A percentile compares a stretch with the other conserved stretches of the same genome.
Conservation (phyloP, 495 filamentous ascomycete genomes). For the Hamigera avellanea region DNA sequence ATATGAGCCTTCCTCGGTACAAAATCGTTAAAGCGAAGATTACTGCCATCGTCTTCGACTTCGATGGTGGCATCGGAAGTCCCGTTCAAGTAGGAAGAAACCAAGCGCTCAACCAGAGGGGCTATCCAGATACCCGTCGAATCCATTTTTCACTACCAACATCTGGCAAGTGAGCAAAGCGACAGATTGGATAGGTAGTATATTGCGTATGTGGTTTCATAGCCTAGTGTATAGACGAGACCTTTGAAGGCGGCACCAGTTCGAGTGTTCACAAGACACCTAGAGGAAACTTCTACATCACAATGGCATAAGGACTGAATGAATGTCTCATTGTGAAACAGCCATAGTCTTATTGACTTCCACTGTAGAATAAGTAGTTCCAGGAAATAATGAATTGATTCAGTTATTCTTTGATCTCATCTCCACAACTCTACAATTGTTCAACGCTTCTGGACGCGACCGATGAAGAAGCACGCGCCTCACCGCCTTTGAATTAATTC, state of each 20-base stretch:
- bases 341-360: too few species aligned
- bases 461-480: not conserved
- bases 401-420: too few species aligned
- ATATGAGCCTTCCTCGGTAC: conserved; percentile 10
- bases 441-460: too few species aligned
- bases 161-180: not conserved
- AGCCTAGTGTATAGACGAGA: conserved; percentile 2
- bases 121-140: conserved; percentile 20
- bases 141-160: conserved; percentile 13
- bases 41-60: conserved; percentile 28
- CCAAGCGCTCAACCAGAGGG: conserved; percentile 15
- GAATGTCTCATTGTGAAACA: conserved; percentile 6
- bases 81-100: conserved; percentile 12
- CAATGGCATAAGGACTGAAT: too few species aligned
- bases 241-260: too few species aligned
- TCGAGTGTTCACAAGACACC: too few species aligned
- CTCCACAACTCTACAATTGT: too few species aligned
- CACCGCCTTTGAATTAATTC: not conserved
- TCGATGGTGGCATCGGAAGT: conserved; percentile 7
- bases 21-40: conserved; percentile 18
- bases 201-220: not conserved
- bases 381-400: too few species aligned
- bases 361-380: too few species aligned
- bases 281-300: too few species aligned
- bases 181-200: not conserved